Evolutionary conservation across 768 basidiomycete genomes (phyloP).

Genomic region (Floccularia luteovirens): DNA sequence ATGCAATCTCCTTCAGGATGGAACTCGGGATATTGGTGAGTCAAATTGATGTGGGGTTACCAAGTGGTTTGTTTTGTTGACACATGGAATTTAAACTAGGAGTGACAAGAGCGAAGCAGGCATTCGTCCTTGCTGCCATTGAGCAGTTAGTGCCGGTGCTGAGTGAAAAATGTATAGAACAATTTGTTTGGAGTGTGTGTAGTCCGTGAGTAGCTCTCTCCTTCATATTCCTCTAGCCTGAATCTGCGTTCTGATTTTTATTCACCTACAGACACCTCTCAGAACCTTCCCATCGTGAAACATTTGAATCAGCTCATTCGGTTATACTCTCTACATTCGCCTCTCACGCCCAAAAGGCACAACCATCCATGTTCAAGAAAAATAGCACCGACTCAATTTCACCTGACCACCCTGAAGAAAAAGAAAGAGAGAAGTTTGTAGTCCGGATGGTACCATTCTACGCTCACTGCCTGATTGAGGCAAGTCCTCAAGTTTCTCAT

Average conservation of each 20-base stretch:
- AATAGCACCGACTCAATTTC: background rate
- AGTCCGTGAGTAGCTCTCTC: slow-evolving; percentile 44
- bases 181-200: slow-evolving; percentile 52
- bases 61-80: slow-evolving; percentile 1
- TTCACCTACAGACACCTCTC: slow-evolving; percentile 44
- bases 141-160: slow-evolving; percentile 73
- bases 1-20: slow-evolving; percentile 16
- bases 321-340: slow-evolving; percentile 72
- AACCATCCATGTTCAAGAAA: background rate
- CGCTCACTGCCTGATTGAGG: slow-evolving; percentile 61
- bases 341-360: slow-evolving; percentile 34
- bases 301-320: slow-evolving; percentile 85
- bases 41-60: background rate
- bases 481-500: slow-evolving; percentile 17
- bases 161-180: slow-evolving; percentile 40
- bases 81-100: slow-evolving; percentile 11
- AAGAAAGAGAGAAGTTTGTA: slow-evolving; percentile 24
- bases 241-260: slow-evolving; percentile 4
- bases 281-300: slow-evolving; percentile 55
- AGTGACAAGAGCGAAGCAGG: slow-evolving; percentile 31
- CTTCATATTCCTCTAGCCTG: slow-evolving; percentile 6
- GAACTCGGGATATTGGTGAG: slow-evolving; percentile 17
- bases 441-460: slow-evolving; percentile 71
- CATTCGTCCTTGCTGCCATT: slow-evolving; percentile 65
- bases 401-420: background rate